Evolutionary conservation across 2,329 filamentous ascomycete species (phyloP), one percentile per base, ranked within the genome.

Genomic region (Beauveria caledonica): DNA sequence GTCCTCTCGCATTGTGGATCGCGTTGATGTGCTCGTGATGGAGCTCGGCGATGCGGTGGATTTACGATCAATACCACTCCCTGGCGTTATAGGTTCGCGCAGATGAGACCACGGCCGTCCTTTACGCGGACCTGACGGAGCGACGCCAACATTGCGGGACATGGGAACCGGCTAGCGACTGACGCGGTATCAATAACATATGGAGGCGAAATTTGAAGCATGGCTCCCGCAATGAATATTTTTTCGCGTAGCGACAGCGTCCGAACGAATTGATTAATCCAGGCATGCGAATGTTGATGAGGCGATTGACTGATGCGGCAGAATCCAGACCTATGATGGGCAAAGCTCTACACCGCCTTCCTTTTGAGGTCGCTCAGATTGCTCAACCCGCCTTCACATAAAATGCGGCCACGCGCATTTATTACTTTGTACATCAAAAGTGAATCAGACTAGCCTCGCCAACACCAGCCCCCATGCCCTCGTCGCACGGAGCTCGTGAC

Each of bases 101-200:
- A 83, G 74, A 66, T 82, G 81, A 54, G 78, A 75, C 79, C 79
- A 81, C 63, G 77, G 79, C 60, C 76, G 72, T 45, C 73, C 72
- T 69, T 73, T 80, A 64, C 78, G 78, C 62, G 77, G 70, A 65
- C 74, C 74, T 64, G 76, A 72, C 61, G 76, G 71, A 42, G 73
- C 68, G 58, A 68, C 65, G 62, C 68, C 66, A 63, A 71, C 74
- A 74, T 77, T 72, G 69, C 75, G 76, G 65, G 74, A 73, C 75
- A 77, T 76, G 64, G 66, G 58, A 44, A 57, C 44, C 55, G 50
- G 7, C 60, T 61, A 64, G 61, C 50, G 54, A 60, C 62, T 66
- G 63, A 65, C 58, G 62, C 62, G 59, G 44, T 58, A 60, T 46
- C 48, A 49, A 48, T 29, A 36, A 60, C 60, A 60, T 58, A 50